A percentile compares a stretch with the other conserved stretches of the same genome.
phyloP scores from a whole-genome alignment of 441 rosid genomes.

The Pelargonium australe region DNA sequence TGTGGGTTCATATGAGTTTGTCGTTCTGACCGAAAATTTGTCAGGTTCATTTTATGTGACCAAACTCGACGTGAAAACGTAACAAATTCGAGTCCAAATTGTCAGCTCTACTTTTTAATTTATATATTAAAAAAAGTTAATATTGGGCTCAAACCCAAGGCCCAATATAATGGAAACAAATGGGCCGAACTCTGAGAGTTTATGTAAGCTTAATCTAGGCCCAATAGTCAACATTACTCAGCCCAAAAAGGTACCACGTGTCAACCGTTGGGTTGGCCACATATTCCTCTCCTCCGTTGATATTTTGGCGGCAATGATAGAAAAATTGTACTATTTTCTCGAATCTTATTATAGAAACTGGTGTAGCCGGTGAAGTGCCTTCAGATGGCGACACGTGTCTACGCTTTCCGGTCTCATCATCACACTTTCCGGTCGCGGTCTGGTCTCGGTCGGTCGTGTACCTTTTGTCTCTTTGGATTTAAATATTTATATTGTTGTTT shows the following conservation, averaged over 20 bases:
- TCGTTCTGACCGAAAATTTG: no score
- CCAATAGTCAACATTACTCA: neutral
- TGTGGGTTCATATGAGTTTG: no score
- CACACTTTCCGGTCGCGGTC: slow-evolving; percentile 13
- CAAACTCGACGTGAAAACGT: no score
- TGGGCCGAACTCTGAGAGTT: neutral
- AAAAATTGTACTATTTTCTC: neutral
- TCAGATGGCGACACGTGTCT: slow-evolving; percentile 19
- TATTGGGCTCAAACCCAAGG: no score
- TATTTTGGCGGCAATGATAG: slow-evolving; percentile 1
- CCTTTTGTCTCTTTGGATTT: neutral
- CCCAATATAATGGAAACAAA: neutral
- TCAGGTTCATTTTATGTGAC: no score
- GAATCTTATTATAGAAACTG: slow-evolving; percentile 22
- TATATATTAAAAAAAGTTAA: no score
- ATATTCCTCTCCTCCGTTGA: neutral
- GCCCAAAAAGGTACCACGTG: neutral
- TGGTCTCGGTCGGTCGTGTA: slow-evolving; percentile 17
- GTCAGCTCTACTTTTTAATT: no score
- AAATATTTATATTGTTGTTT: neutral
- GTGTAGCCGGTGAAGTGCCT: slow-evolving; percentile 41
- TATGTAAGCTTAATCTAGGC: neutral
- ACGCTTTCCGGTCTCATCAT: slow-evolving; percentile 33
- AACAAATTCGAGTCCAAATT: no score
- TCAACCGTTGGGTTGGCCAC: neutral